These are phyloP conservation scores for Primulina huaijiensis DNA, from an alignment of 257 asterid genomes.

Conservation along the genomic window DNA sequence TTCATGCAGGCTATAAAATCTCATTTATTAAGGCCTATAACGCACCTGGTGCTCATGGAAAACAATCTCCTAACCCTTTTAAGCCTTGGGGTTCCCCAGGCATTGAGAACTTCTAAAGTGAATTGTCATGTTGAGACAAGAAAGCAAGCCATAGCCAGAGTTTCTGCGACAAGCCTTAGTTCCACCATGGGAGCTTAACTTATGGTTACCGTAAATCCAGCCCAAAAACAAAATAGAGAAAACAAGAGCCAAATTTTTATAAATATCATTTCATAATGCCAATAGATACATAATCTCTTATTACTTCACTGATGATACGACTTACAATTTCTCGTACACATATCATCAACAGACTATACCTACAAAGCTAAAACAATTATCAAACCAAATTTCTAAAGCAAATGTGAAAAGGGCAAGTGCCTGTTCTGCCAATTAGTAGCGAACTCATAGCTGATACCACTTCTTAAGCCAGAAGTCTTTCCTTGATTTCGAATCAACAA, in stretches of 20 bases:
- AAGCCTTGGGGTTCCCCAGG: no score
- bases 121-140: no score
- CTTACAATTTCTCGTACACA: not conserved
- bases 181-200: not conserved
- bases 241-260: slow-evolving; percentile 11
- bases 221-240: not conserved
- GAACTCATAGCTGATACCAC: slow-evolving; percentile 39
- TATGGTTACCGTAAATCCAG: not conserved
- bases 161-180: not conserved
- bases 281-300: slow-evolving; percentile 4
- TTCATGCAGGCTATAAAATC: no score
- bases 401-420: not conserved
- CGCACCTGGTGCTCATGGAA: no score
- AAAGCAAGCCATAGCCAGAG: not conserved
- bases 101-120: no score
- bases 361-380: no score
- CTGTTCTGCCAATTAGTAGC: slow-evolving; percentile 22
- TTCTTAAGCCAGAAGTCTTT: not conserved
- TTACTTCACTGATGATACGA: not conserved
- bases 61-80: no score
- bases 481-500: not conserved
- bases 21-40: no score
- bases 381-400: not conserved
- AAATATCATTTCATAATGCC: not conserved
- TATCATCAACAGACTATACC: not conserved